A percentile compares a stretch with the other conserved stretches of the same genome.
phyloP scores from a whole-genome alignment of 2,329 filamentous ascomycete genomes.

The Penicillium sp. region DNA sequence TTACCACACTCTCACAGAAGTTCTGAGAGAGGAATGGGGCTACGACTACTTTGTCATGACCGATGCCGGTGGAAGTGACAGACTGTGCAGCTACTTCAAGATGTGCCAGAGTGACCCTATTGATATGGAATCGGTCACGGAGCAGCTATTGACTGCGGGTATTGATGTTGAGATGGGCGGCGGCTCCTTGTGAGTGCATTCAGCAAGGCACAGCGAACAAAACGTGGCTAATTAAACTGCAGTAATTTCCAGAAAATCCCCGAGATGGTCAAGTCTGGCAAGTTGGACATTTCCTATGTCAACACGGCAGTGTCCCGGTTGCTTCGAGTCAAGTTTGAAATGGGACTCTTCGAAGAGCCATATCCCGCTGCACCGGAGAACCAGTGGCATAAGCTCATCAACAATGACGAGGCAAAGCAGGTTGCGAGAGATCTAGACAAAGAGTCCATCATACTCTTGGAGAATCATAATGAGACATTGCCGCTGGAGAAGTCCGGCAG shows the following conservation, averaged over 20 bases:
- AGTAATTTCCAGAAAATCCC: slow-evolving; percentile 66
- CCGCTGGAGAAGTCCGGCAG: slow-evolving; percentile 63
- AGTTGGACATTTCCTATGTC: slow-evolving; percentile 59
- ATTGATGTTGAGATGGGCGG: slow-evolving; percentile 75
- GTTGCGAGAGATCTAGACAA: slow-evolving; percentile 63
- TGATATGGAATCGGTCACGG: slow-evolving; percentile 64
- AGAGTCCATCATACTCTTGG: slow-evolving; percentile 61
- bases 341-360: slow-evolving; percentile 70
- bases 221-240: slow-evolving; percentile 1
- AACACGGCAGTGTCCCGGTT: slow-evolving; percentile 65
- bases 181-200: slow-evolving; percentile 56
- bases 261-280: slow-evolving; percentile 60
- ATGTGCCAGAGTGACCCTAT: slow-evolving; percentile 61
- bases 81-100: slow-evolving; percentile 62
- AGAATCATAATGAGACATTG: slow-evolving; percentile 56
- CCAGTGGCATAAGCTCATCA: slow-evolving; percentile 58
- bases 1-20: slow-evolving; percentile 63
- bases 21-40: slow-evolving; percentile 69
- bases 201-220: rapidly evolving
- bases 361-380: slow-evolving; percentile 58
- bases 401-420: slow-evolving; percentile 58
- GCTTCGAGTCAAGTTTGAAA: slow-evolving; percentile 65
- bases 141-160: slow-evolving; percentile 63
- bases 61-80: slow-evolving; percentile 69
- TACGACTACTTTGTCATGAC: slow-evolving; percentile 66